phyloP scores from a whole-genome alignment of 1,284 basidiomycete genomes.

The Rhizopogon parksii region DNA sequence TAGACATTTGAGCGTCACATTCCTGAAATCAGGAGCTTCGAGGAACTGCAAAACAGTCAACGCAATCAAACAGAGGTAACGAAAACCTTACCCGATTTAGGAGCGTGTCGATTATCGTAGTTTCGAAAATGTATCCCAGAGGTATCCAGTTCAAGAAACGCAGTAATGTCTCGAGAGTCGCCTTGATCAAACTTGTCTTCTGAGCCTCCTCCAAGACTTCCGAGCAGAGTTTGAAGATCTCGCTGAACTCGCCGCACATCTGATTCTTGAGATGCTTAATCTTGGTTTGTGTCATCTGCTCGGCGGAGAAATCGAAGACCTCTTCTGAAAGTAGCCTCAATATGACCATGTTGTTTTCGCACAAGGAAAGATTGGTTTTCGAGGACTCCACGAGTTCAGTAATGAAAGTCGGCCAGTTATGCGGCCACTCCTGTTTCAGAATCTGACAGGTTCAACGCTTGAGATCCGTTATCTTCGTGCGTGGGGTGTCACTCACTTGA shows the following conservation, averaged over 20 bases:
- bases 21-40: conserved; percentile 95
- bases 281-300: conserved; percentile 98
- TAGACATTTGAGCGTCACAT: conserved; percentile 94
- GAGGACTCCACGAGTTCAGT: conserved; percentile 97
- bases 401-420: conserved; percentile 98
- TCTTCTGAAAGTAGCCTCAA: conserved; percentile 97
- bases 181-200: conserved; percentile 92
- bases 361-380: conserved; percentile 91
- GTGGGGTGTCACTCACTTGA: conserved; percentile 52
- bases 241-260: conserved; percentile 95
- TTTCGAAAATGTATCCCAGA: conserved; percentile 98
- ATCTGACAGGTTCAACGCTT: conserved; percentile 52
- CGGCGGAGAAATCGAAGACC: conserved; percentile 98
- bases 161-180: conserved; percentile 92
- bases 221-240: conserved; percentile 92
- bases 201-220: conserved; percentile 98
- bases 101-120: conserved; percentile 92
- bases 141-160: conserved; percentile 99
- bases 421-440: conserved; percentile 99
- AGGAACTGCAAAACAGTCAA: conserved; percentile 65
- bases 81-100: conserved; percentile 69
- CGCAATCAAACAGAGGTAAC: conserved; percentile 10
- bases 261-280: conserved; percentile 97
- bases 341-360: conserved; percentile 99
- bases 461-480: conserved; percentile 4